These are phyloP conservation scores for Puccinellia tenuiflora DNA, from an alignment of 176 grass and related monocot species.

Conservation along the genomic window DNA sequence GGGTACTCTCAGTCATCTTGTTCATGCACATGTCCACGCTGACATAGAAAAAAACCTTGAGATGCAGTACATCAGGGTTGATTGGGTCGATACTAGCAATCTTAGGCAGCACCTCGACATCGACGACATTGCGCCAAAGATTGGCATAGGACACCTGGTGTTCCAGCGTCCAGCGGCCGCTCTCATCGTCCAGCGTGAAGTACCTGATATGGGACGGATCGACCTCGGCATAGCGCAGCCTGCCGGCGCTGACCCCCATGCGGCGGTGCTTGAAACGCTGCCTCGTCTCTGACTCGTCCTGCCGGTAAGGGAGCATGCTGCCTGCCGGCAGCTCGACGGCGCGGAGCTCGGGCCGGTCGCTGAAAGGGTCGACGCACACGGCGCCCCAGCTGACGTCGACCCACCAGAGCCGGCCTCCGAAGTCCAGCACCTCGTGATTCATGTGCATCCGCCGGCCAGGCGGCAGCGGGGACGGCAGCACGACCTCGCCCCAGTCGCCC, in stretches of 20 bases:
- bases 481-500: not conserved
- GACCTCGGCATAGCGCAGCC: not conserved
- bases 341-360: not conserved
- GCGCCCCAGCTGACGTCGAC: conserved; percentile 7
- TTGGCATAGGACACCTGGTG: not conserved
- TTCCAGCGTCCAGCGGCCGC: not conserved
- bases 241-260: not conserved
- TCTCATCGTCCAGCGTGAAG: not conserved
- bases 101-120: not conserved
- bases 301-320: not conserved
- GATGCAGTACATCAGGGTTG: not conserved
- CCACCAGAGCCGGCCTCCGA: not conserved
- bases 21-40: not conserved
- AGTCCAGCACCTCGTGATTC: not conserved
- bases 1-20: not conserved
- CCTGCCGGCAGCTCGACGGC: not conserved
- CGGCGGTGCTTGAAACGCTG: not conserved
- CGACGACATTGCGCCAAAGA: not conserved
- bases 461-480: not conserved
- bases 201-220: not conserved
- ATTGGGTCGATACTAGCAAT: not conserved
- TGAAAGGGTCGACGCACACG: not conserved
- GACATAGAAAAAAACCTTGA: not conserved
- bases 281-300: not conserved
- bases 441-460: not conserved